phyloP scores from a whole-genome alignment of 352 stramenopile species.

The Globisporangium camurandrum region DNA sequence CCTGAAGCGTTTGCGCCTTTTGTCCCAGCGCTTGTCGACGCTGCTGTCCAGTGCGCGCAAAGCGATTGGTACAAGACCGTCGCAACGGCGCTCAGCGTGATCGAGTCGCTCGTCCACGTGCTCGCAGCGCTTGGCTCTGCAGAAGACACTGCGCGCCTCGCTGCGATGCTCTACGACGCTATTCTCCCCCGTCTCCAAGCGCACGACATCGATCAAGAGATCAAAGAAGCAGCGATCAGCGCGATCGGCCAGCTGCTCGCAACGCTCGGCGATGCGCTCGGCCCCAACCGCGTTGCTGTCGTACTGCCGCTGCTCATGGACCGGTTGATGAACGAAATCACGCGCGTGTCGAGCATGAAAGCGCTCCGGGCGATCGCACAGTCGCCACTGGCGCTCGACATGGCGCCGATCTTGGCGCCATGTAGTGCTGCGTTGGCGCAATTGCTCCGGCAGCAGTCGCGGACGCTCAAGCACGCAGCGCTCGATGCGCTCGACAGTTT shows the following conservation, averaged over 20 bases:
- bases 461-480: slow-evolving; percentile 91
- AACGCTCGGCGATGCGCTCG: slow-evolving; percentile 78
- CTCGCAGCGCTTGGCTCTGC: slow-evolving; percentile 37
- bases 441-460: slow-evolving; percentile 93
- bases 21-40: slow-evolving; percentile 72
- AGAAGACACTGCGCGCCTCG: slow-evolving; percentile 38
- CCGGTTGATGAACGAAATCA: slow-evolving; percentile 97
- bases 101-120: slow-evolving; percentile 86
- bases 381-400: slow-evolving; percentile 83
- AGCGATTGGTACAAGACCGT: slow-evolving; percentile 99
- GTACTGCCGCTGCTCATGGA: slow-evolving; percentile 93
- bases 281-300: slow-evolving; percentile 54
- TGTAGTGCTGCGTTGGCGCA: slow-evolving; percentile 82
- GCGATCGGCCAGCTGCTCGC: slow-evolving; percentile 88
- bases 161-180: slow-evolving; percentile 85
- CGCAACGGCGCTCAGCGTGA: slow-evolving; percentile 90
- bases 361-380: slow-evolving; percentile 88
- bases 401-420: slow-evolving; percentile 88
- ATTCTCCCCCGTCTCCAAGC: slow-evolving; percentile 93
- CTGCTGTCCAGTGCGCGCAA: slow-evolving; percentile 85
- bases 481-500: slow-evolving; percentile 91
- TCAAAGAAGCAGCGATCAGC: slow-evolving; percentile 95
- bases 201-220: slow-evolving; percentile 98
- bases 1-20: slow-evolving; percentile 70
- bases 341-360: slow-evolving; percentile 95